Percentiles rank a stretch among this genome's conserved stretches.
Conservation (phyloP, 257 asterid species). For the Primulina huaijiensis region DNA sequence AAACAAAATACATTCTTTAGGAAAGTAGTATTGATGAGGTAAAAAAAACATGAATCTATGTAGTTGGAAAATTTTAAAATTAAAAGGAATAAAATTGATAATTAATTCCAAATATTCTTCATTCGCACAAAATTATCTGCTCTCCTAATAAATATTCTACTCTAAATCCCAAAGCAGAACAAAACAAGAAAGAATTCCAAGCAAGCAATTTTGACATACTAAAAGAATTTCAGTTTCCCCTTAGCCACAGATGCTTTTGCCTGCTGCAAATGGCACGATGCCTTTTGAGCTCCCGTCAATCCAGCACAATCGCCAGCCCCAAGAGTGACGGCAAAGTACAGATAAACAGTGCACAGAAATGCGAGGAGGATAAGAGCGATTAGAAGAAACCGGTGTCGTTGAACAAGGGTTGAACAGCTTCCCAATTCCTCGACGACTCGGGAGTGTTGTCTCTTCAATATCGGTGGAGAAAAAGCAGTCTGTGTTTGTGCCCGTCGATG, state of each 20-base stretch:
- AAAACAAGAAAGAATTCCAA: not conserved
- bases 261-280: constrained; percentile 41
- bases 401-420: constrained; percentile 47
- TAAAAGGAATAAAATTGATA: not conserved
- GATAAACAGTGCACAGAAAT: constrained; percentile 62
- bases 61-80: too few species aligned
- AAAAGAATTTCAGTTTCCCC: constrained; percentile 61
- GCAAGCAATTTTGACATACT: constrained; percentile 12
- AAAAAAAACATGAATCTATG: not conserved
- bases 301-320: constrained; percentile 51
- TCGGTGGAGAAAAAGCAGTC: constrained; percentile 47
- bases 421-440: constrained; percentile 46
- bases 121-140: not conserved
- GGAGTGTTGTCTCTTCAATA: constrained; percentile 35
- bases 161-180: constrained; percentile 9
- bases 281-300: constrained; percentile 44
- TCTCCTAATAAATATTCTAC: not conserved
- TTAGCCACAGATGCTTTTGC: constrained; percentile 37
- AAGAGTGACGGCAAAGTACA: constrained; percentile 73
- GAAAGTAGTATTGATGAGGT: not conserved
- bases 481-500: constrained; percentile 65
- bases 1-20: not conserved
- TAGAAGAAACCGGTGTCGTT: constrained; percentile 66
- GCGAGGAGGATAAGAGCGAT: constrained; percentile 54
- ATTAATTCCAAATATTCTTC: not conserved